phyloP scores from a whole-genome alignment of 1,139 yeast genomes.

The Yamadazyma pseudoaaseri region DNA sequence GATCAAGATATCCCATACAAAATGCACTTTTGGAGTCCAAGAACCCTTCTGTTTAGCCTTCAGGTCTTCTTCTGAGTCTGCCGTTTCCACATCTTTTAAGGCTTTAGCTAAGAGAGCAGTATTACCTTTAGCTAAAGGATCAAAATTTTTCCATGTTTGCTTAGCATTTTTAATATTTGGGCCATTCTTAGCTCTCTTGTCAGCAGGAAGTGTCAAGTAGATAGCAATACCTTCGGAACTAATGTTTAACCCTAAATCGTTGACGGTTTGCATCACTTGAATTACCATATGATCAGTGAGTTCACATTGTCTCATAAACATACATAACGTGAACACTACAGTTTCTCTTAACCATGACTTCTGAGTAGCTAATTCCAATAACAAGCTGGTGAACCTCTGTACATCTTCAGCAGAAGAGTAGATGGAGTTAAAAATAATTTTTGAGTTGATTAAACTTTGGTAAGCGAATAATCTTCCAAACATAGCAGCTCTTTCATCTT shows the following conservation, averaged over 20 bases:
- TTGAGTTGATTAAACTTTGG: conserved; percentile 67
- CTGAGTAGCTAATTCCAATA: conserved; percentile 57
- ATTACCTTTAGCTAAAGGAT: conserved; percentile 74
- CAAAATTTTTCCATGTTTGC: conserved; percentile 63
- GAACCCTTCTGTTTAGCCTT: conserved; percentile 51
- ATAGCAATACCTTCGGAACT: conserved; percentile 83
- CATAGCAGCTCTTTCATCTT: conserved; percentile 74
- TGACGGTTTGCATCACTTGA: conserved; percentile 39
- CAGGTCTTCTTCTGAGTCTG: conserved; percentile 33
- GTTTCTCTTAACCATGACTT: conserved; percentile 91
- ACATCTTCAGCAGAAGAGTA: conserved; percentile 27
- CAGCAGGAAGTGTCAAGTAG: conserved; percentile 50
- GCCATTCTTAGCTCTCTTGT: conserved; percentile 25
- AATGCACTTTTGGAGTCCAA: conserved; percentile 81
- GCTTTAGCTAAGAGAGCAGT: conserved; percentile 59
- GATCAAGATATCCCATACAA: conserved; percentile 76
- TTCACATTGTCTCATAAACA: conserved; percentile 29
- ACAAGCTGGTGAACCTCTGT: conserved; percentile 37
- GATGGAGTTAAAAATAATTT: conserved; percentile 35
- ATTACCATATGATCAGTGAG: conserved; percentile 24
- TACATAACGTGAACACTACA: conserved; percentile 67
- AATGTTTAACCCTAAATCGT: conserved; percentile 54
- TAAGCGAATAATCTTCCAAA: conserved; percentile 88
- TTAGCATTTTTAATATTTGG: conserved; percentile 24
- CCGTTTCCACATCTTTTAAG: conserved; percentile 54